Evolutionary conservation across 2,329 filamentous ascomycete genomes (phyloP), one percentile per base, ranked within the genome.

Genomic region (Aspergillus cejpii): DNA sequence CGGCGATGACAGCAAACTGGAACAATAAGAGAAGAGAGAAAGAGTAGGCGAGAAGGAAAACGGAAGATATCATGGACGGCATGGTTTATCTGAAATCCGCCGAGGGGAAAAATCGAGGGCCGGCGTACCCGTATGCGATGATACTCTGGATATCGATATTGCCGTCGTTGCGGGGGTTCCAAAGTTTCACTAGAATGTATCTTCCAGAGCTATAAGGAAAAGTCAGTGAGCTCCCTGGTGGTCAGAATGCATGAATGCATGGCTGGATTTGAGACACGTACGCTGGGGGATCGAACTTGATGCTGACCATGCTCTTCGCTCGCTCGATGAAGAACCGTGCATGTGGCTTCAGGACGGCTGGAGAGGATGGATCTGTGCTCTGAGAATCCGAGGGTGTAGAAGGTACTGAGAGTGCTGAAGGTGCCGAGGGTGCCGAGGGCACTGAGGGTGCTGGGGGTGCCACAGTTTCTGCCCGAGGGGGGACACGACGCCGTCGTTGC

Each of bases 141-240:
- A 96, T 83, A 37, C 84, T 87, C 64, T 95, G 85, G 29, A 97
- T 88, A 61, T 95, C 89, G 52, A 96, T 94, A 58, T 94, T 94
- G 3, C 78, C 74, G 38, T 83, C 80, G 20, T 80, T 77, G 47
- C 80, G 79, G 1, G 85, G 85, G 57, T 83, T 89, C 86, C 88
- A 96, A 64, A 96, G 80, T 72, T 96, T 96, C 51, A 97, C 73
- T 33, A 96, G 68, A 41, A 97, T 84, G 63, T 85, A 94, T 45
- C 87, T 79, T 4, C 86, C 87, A 8, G 86, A 87, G 6, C 76
- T 79, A 49, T 24, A n/a, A 27, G 38, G 1, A 6, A 27, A 42
- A 28, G 33, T 53, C 49, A 56, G 49, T 17, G 15, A 34, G 17
- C 31, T 19, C 17, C 7, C 23, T 5, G 23, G 4, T 8, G 8